Evolutionary conservation across 176 grass and related monocot genomes (phyloP).

Genomic region (Phyllostachys edulis): DNA sequence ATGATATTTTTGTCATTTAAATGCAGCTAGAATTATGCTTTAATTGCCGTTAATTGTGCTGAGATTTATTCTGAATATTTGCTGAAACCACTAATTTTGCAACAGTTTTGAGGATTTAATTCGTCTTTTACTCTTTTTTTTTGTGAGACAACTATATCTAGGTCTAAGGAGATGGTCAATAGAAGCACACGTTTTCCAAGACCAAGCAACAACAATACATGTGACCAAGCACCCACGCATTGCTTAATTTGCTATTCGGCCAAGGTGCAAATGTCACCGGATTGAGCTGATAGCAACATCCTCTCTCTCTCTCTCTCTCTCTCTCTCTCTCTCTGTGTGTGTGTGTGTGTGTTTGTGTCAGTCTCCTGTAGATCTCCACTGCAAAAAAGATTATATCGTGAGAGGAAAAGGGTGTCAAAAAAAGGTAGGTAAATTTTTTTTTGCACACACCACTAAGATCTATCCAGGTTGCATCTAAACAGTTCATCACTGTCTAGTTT

Average conservation of each 20-base stretch:
- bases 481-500: not conserved
- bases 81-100: too few species aligned
- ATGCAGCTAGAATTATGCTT: too few species aligned
- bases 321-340: too few species aligned
- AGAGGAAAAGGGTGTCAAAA: not conserved
- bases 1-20: too few species aligned
- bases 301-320: not conserved
- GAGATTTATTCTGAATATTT: too few species aligned
- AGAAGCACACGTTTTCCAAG: not conserved
- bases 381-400: not conserved
- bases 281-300: constrained; percentile 27
- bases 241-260: not conserved
- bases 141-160: too few species aligned
- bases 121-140: too few species aligned
- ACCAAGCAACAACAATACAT: constrained; percentile 5
- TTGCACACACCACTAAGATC: not conserved
- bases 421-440: not conserved
- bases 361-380: constrained; percentile 1
- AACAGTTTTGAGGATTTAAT: too few species aligned
- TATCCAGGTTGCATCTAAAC: not conserved
- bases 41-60: too few species aligned
- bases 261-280: constrained; percentile 17
- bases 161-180: not conserved
- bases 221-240: constrained; percentile 1
- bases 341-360: not conserved